A percentile compares a stretch with the other conserved stretches of the same genome.
These are phyloP conservation scores for Paraphaeosphaeria minitans DNA, from an alignment of 2,329 filamentous ascomycete species.

Conservation along the genomic window DNA sequence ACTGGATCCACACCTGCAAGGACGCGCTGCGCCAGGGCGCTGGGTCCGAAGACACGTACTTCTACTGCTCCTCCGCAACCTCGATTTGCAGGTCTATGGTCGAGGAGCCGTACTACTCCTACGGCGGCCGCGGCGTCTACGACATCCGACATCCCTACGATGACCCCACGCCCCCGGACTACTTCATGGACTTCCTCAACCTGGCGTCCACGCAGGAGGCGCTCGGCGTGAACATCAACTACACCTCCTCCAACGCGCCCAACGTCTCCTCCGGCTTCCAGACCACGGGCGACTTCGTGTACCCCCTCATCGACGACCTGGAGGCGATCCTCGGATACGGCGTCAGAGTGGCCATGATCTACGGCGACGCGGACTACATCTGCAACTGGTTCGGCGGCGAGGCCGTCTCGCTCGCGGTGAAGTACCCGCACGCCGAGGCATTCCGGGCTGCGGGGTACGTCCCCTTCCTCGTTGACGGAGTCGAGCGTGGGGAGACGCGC, in stretches of 20 bases:
- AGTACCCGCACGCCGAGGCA: constrained; percentile 53
- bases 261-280: constrained; percentile 53
- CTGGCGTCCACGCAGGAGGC: constrained; percentile 58
- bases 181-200: constrained; percentile 59
- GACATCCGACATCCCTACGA: constrained; percentile 58
- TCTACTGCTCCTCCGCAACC: constrained; percentile 45
- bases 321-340: constrained; percentile 59
- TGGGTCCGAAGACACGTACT: constrained; percentile 32
- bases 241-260: constrained; percentile 49
- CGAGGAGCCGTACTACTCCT: constrained; percentile 50
- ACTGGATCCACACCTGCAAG: constrained; percentile 56
- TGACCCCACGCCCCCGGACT: constrained; percentile 59
- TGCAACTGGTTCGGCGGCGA: constrained; percentile 75
- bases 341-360: constrained; percentile 61
- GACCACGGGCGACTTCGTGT: constrained; percentile 54
- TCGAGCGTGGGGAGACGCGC: constrained; percentile 67
- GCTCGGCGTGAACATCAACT: constrained; percentile 60
- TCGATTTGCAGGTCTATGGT: constrained; percentile 52
- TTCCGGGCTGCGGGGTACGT: constrained; percentile 75
- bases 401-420: constrained; percentile 65
- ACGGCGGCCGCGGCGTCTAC: constrained; percentile 57
- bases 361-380: constrained; percentile 64
- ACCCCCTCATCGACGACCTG: constrained; percentile 53
- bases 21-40: constrained; percentile 22
- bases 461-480: constrained; percentile 67